phyloP scores from a whole-genome alignment of 352 stramenopile genomes.

The Phytophthora kernoviae region DNA sequence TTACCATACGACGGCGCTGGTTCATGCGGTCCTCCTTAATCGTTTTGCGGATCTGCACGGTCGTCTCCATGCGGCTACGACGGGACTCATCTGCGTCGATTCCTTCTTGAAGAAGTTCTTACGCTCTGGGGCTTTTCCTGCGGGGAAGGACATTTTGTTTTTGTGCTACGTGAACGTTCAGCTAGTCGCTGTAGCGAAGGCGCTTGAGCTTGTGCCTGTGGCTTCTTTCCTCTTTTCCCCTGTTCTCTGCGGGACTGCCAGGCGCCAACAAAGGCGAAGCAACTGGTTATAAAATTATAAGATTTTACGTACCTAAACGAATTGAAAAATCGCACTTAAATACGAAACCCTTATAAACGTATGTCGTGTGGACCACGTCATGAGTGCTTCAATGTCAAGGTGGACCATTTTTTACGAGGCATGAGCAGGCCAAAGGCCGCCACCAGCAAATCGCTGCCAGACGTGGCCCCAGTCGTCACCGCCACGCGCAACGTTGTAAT shows the following conservation, averaged over 20 bases:
- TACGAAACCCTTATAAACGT: no score
- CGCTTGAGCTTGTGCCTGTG: slow-evolving; percentile 5
- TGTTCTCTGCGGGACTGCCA: background rate
- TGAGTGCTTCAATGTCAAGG: background rate
- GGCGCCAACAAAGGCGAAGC: background rate
- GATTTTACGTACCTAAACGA: no score
- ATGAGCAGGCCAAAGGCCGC: background rate
- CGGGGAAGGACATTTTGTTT: slow-evolving; percentile 68
- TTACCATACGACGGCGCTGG: slow-evolving; percentile 76
- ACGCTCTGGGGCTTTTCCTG: slow-evolving; percentile 70
- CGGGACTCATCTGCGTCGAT: slow-evolving; percentile 82
- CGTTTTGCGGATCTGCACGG: slow-evolving; percentile 85
- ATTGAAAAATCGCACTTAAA: no score
- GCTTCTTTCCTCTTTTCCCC: slow-evolving; percentile 38
- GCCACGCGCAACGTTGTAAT: slow-evolving; percentile 72
- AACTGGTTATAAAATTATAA: background rate
- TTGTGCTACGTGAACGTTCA: background rate
- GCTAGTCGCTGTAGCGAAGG: background rate
- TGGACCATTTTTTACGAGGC: slow-evolving; percentile 8
- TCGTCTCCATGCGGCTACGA: slow-evolving; percentile 76
- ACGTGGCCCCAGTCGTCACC: background rate
- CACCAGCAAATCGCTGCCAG: background rate
- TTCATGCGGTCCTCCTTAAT: slow-evolving; percentile 86
- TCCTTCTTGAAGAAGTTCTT: slow-evolving; percentile 82
- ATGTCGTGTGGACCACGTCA: no score